Conservation (phyloP, 345 rosid species). For the Arabidopsis arenosa region DNA sequence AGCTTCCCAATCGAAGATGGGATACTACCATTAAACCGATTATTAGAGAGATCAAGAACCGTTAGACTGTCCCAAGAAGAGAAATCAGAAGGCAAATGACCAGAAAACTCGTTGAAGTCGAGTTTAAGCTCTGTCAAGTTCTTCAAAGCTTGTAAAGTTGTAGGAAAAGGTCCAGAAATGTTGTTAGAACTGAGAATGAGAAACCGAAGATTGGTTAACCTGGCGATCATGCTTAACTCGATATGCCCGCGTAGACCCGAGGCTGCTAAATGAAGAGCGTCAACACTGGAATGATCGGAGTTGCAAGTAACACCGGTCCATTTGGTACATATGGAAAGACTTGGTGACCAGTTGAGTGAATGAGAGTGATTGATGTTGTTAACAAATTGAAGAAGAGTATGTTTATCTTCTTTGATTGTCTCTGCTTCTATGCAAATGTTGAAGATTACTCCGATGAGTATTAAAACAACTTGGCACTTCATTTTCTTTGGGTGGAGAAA, state of each 20-base stretch:
- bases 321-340: conserved; percentile 58
- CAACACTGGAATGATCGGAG: conserved; percentile 57
- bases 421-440: conserved; percentile 55
- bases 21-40: conserved; percentile 66
- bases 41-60: conserved; percentile 65
- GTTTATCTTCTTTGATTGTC: conserved; percentile 55
- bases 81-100: conserved; percentile 68
- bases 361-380: conserved; percentile 60
- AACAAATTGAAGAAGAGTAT: conserved; percentile 76
- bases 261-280: conserved; percentile 64
- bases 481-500: conserved; percentile 21
- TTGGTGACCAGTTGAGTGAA: conserved; percentile 68
- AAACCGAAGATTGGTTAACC: conserved; percentile 64
- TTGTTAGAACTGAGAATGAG: conserved; percentile 76
- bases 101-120: conserved; percentile 68
- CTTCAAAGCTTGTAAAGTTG: conserved; percentile 57
- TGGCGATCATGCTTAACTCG: conserved; percentile 61
- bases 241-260: conserved; percentile 61
- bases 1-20: conserved; percentile 61
- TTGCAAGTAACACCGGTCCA: conserved; percentile 88
- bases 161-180: conserved; percentile 72
- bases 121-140: conserved; percentile 72
- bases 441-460: conserved; percentile 49
- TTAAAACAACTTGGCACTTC: conserved; percentile 43
- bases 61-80: conserved; percentile 69